Conservation (phyloP, 805 yeast genomes). For the Ogataea chonburiensis region DNA sequence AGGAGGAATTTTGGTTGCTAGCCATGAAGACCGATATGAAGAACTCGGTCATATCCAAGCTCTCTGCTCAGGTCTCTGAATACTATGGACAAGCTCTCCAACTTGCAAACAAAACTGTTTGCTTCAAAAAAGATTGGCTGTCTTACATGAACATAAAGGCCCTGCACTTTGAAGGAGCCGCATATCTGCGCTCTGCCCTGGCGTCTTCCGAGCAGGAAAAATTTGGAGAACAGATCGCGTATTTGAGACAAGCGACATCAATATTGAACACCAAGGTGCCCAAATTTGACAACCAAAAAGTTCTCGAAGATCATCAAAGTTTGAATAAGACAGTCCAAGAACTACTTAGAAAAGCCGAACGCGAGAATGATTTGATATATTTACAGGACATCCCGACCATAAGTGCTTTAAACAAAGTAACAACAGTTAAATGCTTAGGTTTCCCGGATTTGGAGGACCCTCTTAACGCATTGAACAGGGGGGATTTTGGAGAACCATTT, state of each 20-base stretch:
- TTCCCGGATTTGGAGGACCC: slow-evolving; percentile 41
- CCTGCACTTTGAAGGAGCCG: slow-evolving; percentile 68
- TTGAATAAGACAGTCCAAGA: slow-evolving; percentile 45
- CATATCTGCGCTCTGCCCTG: slow-evolving; percentile 61
- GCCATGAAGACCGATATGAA: slow-evolving; percentile 53
- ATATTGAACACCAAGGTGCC: slow-evolving; percentile 41
- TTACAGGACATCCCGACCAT: slow-evolving; percentile 58
- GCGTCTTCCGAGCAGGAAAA: slow-evolving; percentile 46
- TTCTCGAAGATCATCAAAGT: slow-evolving; percentile 52
- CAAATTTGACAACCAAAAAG: slow-evolving; percentile 42
- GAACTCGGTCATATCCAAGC: slow-evolving; percentile 59
- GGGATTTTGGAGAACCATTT: slow-evolving; percentile 33
- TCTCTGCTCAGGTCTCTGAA: slow-evolving; percentile 61
- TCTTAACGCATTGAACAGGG: slow-evolving; percentile 27
- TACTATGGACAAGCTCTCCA: slow-evolving; percentile 50
- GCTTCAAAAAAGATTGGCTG: slow-evolving; percentile 53
- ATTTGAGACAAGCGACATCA: slow-evolving; percentile 44
- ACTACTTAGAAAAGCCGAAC: slow-evolving; percentile 54
- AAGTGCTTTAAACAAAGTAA: slow-evolving; percentile 42
- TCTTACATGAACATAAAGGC: slow-evolving; percentile 58
- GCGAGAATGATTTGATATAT: slow-evolving; percentile 81
- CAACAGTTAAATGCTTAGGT: slow-evolving; percentile 49
- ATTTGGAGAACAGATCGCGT: slow-evolving; percentile 72
- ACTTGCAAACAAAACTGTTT: slow-evolving; percentile 41
- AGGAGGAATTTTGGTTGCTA: slow-evolving; percentile 80